phyloP scores from a whole-genome alignment of 1,284 basidiomycete genomes.

The Cystobasidiaceae sp. region DNA sequence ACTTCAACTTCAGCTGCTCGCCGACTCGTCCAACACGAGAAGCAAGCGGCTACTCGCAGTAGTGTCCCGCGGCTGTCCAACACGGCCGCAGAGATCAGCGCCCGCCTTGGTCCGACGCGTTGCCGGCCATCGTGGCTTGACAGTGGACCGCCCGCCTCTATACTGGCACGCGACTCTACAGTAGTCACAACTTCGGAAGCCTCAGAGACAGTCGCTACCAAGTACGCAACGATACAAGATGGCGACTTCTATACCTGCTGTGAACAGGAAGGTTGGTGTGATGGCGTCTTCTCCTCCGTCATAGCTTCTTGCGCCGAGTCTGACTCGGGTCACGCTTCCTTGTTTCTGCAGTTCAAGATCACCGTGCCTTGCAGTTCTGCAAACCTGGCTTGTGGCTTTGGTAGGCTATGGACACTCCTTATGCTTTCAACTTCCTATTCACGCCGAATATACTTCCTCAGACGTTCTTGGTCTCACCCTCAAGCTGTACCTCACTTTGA shows the following conservation, averaged over 20 bases:
- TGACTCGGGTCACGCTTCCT: not conserved
- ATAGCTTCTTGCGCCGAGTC: not conserved
- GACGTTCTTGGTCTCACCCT: constrained; percentile 97
- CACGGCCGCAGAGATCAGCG: constrained; percentile 1
- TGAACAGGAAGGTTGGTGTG: no score
- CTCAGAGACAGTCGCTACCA: no score
- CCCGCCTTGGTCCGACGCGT: not conserved
- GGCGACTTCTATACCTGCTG: no score
- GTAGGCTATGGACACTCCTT: not conserved
- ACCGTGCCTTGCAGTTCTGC: constrained; percentile 26
- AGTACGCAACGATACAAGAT: no score
- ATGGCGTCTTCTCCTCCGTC: not conserved
- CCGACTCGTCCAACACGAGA: constrained; percentile 23
- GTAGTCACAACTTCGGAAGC: no score
- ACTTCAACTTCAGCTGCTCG: not conserved
- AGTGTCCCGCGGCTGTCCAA: constrained; percentile 4
- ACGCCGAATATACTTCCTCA: not conserved
- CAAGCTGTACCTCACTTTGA: constrained; percentile 75
- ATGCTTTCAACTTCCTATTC: not conserved
- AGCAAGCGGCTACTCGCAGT: not conserved
- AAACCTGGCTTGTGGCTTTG: constrained; percentile 32
- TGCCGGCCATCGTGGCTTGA: no score
- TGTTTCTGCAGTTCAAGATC: constrained; percentile 10
- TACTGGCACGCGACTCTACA: no score
- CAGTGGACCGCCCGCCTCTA: no score